Conservation (phyloP, 805 yeast species). For the Komagataella phaffii region DNA sequence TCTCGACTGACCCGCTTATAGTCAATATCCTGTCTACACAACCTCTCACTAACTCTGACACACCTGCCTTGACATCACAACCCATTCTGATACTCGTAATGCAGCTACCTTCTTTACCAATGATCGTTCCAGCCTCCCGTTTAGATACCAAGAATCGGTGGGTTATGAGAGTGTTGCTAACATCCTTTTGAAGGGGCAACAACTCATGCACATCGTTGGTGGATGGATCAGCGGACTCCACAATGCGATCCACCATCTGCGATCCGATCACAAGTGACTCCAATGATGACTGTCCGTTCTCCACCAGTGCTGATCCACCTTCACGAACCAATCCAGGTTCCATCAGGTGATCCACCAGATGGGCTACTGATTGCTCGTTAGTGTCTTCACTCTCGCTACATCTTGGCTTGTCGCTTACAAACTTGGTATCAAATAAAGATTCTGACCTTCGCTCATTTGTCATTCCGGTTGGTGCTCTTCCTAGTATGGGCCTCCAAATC, state of each 20-base stretch:
- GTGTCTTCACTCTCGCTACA: not conserved
- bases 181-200: slow-evolving; percentile 2
- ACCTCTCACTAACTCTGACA: slow-evolving; percentile 67
- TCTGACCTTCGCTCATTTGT: not conserved
- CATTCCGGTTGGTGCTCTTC: not conserved
- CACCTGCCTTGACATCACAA: slow-evolving; percentile 76
- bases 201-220: not conserved
- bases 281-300: not conserved
- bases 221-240: not conserved
- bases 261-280: not conserved
- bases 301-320: not conserved
- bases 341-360: not conserved
- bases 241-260: not conserved
- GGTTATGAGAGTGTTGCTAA: slow-evolving; percentile 12
- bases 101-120: slow-evolving; percentile 73
- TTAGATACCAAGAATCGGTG: slow-evolving; percentile 60
- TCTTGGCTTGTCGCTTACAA: not conserved
- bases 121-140: slow-evolving; percentile 82
- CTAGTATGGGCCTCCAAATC: not conserved
- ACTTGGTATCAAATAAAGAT: not conserved
- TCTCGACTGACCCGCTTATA: slow-evolving; percentile 58
- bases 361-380: not conserved
- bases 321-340: not conserved
- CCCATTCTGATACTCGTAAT: slow-evolving; percentile 65
- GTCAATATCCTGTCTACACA: slow-evolving; percentile 76